Evolutionary conservation across 2,329 filamentous ascomycete species (phyloP).

Genomic region (Colletotrichum falcatum): DNA sequence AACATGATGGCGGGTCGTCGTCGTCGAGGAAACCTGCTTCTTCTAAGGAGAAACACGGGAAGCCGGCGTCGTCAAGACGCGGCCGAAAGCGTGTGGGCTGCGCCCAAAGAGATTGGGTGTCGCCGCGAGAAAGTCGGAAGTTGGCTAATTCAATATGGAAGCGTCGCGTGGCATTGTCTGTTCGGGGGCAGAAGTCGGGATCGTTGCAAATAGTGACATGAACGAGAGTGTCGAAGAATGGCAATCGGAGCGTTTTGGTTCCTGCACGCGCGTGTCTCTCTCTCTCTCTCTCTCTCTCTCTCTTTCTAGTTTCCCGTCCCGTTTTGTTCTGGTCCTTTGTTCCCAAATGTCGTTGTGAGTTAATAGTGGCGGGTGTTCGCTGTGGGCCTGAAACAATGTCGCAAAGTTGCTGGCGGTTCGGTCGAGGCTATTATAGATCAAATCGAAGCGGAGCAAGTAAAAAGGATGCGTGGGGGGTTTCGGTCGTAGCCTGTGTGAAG

Average conservation of each 20-base stretch:
- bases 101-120: slow-evolving; percentile 10
- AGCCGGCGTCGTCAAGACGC: slow-evolving; percentile 61
- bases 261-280: too few species aligned
- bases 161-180: slow-evolving; percentile 32
- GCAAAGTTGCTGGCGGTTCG: slow-evolving; percentile 17
- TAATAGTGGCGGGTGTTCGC: slow-evolving; percentile 16
- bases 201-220: slow-evolving; percentile 23
- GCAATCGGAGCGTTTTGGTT: slow-evolving; percentile 10
- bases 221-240: slow-evolving; percentile 24
- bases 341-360: slow-evolving; percentile 5
- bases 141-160: slow-evolving; percentile 22
- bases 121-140: slow-evolving; percentile 3
- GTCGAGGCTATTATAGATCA: slow-evolving; percentile 5
- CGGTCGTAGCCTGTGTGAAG: slow-evolving; percentile 1
- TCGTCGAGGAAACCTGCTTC: slow-evolving; percentile 52
- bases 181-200: slow-evolving; percentile 1
- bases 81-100: slow-evolving; percentile 46
- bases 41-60: slow-evolving; percentile 43
- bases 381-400: slow-evolving; percentile 33
- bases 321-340: slow-evolving; percentile 11
- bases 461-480: background rate
- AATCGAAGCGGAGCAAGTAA: slow-evolving; percentile 10
- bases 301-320: slow-evolving; percentile 3
- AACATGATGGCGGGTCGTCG: slow-evolving; percentile 71
- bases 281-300: too few species aligned